Evolutionary conservation across 2,329 filamentous ascomycete genomes (phyloP), one percentile per base, ranked within the genome.

Genomic region (Saccharata proteae): DNA sequence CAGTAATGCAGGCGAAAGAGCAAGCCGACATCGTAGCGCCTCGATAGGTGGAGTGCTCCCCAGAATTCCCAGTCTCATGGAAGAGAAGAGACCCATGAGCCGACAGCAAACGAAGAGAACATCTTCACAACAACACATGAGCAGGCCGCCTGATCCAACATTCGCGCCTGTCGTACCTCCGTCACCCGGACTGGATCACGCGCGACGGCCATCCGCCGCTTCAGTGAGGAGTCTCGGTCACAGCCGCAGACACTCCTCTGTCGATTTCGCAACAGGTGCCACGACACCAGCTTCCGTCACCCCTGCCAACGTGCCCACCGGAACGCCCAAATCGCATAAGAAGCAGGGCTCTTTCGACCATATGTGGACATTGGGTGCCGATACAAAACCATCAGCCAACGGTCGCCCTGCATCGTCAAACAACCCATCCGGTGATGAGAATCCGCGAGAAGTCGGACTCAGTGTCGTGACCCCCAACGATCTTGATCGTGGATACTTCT

Each of bases 401-500:
- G 48, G 24, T 7, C 18, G 31, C 22, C 31, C 31, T 13, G 25
- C 31, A 2, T 28, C 31, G 4, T 27, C 32, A 18, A 4, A 8
- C 19, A 9, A 21, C 15, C 16, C n/a, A 20, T 21, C n/a, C n/a
- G 8, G 8, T 19, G 45, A 49, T 18, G 34, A 30, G 4, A 12
- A 32, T 6, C 30, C 24, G 5, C 40, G 43, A 25, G 52, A 54
- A 29, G 40, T 37, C 20, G 51, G 44, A 22, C 37, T 55, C 40
- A 51, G 43, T 28, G 39, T 48, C 19, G 38, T 48, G 18, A 51
- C 47, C 15, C 48, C 57, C 26, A 55, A 58, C 34, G 81, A 92
- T 38, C 55, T 83, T 11, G 90, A 96, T 46, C 73, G 84, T 20
- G 88, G 86, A 15, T 96, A 96, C 54, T 93, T 94, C 49, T 94